A percentile compares a stretch with the other conserved stretches of the same genome.
Conservation (phyloP, 2,329 filamentous ascomycete genomes). For the Neocucurbitaria cava region DNA sequence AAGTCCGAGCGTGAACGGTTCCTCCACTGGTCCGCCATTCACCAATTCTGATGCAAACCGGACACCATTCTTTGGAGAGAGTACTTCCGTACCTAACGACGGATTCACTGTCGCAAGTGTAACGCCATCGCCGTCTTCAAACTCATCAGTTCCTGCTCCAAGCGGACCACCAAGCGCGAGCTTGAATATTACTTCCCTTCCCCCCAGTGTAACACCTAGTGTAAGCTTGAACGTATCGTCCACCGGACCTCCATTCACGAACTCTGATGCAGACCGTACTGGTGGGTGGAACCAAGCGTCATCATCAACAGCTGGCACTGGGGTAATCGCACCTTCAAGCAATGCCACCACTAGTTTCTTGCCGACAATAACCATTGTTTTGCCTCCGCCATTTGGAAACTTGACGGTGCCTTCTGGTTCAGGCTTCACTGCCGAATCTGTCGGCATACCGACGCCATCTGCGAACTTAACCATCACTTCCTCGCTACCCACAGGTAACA, state of each 20-base stretch:
- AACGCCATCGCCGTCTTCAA: constrained; percentile 1
- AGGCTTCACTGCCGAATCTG: background rate
- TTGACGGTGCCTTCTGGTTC: background rate
- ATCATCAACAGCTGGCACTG: background rate
- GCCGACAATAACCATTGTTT: background rate
- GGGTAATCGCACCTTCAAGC: background rate
- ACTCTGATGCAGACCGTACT: background rate
- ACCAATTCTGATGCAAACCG: background rate
- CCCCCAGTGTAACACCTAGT: background rate
- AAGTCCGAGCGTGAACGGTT: background rate
- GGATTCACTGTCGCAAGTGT: background rate
- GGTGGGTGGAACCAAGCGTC: background rate
- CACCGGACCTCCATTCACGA: constrained; percentile 1
- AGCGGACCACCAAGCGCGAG: background rate
- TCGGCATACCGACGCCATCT: background rate
- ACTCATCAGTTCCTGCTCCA: background rate
- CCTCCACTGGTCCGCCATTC: constrained; percentile 1
- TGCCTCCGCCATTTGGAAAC: constrained; percentile 3
- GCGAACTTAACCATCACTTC: constrained; percentile 15
- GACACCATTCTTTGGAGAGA: background rate
- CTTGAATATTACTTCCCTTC: background rate
- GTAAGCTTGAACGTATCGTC: background rate
- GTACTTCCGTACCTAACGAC: background rate
- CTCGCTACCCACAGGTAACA: constrained; percentile 18
- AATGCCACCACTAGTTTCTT: background rate